Evolutionary conservation across 2,329 filamentous ascomycete genomes (phyloP).

Genomic region (Cercospora sp.): DNA sequence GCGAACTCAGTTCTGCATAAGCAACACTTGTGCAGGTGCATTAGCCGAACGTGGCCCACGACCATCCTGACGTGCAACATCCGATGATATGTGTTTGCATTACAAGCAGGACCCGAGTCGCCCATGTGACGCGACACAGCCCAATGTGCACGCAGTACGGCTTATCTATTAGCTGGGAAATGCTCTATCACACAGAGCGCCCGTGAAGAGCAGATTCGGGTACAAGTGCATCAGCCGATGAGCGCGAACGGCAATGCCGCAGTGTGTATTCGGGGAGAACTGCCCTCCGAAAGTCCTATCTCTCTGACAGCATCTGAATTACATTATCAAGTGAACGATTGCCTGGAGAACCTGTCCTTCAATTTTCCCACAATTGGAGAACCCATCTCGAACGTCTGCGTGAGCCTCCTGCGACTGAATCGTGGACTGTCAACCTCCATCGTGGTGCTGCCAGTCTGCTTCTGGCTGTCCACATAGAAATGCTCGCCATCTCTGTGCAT

Average conservation of each 20-base stretch:
- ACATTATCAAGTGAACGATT: background rate
- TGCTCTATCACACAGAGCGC: background rate
- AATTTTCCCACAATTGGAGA: constrained; percentile 35
- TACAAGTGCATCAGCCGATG: background rate
- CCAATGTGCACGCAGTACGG: background rate
- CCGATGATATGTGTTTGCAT: background rate
- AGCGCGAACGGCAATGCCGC: background rate
- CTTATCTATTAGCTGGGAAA: background rate
- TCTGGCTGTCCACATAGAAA: constrained; percentile 54
- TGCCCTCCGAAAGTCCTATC: background rate
- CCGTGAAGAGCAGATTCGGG: background rate
- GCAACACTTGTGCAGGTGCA: constrained; percentile 3
- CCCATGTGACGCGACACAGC: background rate
- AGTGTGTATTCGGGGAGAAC: background rate
- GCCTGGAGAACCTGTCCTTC: constrained; percentile 17
- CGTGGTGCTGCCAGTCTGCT: constrained; percentile 19
- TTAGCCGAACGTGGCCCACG: background rate
- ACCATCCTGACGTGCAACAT: background rate
- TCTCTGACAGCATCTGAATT: background rate
- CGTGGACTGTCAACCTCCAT: constrained; percentile 26
- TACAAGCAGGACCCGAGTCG: background rate
- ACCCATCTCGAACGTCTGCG: constrained; percentile 39
- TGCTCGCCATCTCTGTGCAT: constrained; percentile 48
- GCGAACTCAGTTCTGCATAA: background rate
- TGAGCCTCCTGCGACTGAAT: constrained; percentile 28